phyloP scores from a whole-genome alignment of 2,329 filamentous ascomycete genomes.

The Curvularia hawaiiensis region DNA sequence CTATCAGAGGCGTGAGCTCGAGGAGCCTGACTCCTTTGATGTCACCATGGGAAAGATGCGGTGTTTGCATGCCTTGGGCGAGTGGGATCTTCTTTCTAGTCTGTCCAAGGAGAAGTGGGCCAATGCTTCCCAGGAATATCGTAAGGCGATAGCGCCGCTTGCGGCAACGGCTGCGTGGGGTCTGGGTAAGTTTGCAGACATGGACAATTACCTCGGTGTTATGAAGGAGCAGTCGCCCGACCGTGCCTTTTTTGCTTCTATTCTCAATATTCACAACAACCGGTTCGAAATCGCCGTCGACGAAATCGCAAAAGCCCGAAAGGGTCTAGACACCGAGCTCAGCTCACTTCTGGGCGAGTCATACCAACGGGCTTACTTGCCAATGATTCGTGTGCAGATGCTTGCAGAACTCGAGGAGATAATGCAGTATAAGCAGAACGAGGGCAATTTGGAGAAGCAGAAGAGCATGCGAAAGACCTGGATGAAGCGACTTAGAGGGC shows the following conservation, averaged over 20 bases:
- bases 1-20: slow-evolving; percentile 85
- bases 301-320: slow-evolving; percentile 89
- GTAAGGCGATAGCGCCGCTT: slow-evolving; percentile 87
- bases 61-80: slow-evolving; percentile 92
- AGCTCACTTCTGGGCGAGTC: slow-evolving; percentile 97
- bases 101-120: slow-evolving; percentile 94
- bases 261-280: slow-evolving; percentile 91
- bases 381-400: slow-evolving; percentile 99
- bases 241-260: slow-evolving; percentile 95
- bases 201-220: slow-evolving; percentile 95
- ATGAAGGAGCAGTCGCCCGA: slow-evolving; percentile 96
- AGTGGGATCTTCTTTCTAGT: slow-evolving; percentile 92
- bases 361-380: slow-evolving; percentile 95
- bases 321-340: slow-evolving; percentile 93
- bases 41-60: slow-evolving; percentile 99
- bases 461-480: slow-evolving; percentile 91
- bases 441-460: slow-evolving; percentile 79
- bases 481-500: slow-evolving; percentile 93
- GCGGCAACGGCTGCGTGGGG: slow-evolving; percentile 97
- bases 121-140: slow-evolving; percentile 84
- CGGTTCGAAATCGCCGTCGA: slow-evolving; percentile 89
- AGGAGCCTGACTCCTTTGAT: slow-evolving; percentile 76
- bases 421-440: slow-evolving; percentile 93
- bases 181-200: slow-evolving; percentile 93
- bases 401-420: slow-evolving; percentile 97